phyloP scores from a whole-genome alignment of 2,329 filamentous ascomycete genomes.

The Talaromyces piceae region DNA sequence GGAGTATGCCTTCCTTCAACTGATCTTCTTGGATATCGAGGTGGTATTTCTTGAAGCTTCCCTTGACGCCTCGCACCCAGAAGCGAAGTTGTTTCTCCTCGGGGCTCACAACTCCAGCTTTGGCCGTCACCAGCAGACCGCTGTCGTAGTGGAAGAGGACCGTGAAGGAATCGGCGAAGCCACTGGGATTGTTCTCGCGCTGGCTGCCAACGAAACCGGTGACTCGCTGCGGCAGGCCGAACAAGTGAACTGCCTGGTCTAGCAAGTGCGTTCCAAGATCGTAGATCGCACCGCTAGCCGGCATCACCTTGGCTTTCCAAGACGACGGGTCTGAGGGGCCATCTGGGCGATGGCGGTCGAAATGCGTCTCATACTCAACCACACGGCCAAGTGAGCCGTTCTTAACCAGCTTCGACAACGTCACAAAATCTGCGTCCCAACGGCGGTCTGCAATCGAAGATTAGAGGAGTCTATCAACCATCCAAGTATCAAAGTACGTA shows the following conservation, averaged over 20 bases:
- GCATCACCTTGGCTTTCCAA: slow-evolving; percentile 63
- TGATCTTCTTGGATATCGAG: slow-evolving; percentile 72
- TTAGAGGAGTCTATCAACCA: neutral
- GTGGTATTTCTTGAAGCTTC: slow-evolving; percentile 63
- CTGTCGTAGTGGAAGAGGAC: slow-evolving; percentile 59
- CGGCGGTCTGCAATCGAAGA: slow-evolving; percentile 48
- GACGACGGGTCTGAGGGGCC: slow-evolving; percentile 39
- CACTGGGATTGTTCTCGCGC: slow-evolving; percentile 49
- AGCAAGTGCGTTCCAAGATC: slow-evolving; percentile 70
- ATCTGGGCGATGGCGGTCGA: slow-evolving; percentile 63
- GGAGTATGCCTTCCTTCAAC: slow-evolving; percentile 56
- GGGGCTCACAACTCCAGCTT: slow-evolving; percentile 60
- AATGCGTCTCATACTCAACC: slow-evolving; percentile 71
- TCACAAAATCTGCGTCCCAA: slow-evolving; percentile 71
- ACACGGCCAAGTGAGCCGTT: slow-evolving; percentile 60
- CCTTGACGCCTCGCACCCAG: slow-evolving; percentile 69
- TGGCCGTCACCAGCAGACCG: slow-evolving; percentile 60
- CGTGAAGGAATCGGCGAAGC: slow-evolving; percentile 46
- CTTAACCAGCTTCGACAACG: slow-evolving; percentile 55
- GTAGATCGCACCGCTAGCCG: slow-evolving; percentile 62
- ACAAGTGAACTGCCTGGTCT: slow-evolving; percentile 65
- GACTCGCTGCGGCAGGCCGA: slow-evolving; percentile 60
- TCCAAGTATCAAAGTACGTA: slow-evolving; percentile 16
- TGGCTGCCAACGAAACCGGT: slow-evolving; percentile 63
- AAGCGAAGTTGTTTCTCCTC: slow-evolving; percentile 65